A percentile compares a stretch with the other conserved stretches of the same genome.
phyloP scores from a whole-genome alignment of 805 yeast genomes.

The Candida pseudoglaebosa region DNA sequence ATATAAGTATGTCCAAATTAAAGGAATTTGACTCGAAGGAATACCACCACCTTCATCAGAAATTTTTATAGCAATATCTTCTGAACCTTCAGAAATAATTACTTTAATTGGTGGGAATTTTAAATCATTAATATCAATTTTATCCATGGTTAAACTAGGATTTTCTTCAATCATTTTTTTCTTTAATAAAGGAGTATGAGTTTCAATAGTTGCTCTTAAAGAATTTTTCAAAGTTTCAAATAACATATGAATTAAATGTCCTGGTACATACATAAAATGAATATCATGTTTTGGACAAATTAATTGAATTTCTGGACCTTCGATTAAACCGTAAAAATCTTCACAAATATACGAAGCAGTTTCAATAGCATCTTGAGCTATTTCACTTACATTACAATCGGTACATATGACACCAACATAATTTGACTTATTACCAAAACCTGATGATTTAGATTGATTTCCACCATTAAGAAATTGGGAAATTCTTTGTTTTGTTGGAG shows the following conservation, averaged over 20 bases:
- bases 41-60: slow-evolving; percentile 95
- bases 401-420: slow-evolving; percentile 90
- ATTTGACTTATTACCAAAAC: slow-evolving; percentile 35
- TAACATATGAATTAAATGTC: slow-evolving; percentile 86
- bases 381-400: slow-evolving; percentile 75
- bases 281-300: slow-evolving; percentile 70
- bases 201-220: slow-evolving; percentile 83
- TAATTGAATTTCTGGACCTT: slow-evolving; percentile 78
- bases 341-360: slow-evolving; percentile 89
- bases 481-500: slow-evolving; percentile 36
- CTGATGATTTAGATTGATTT: slow-evolving; percentile 8
- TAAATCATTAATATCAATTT: slow-evolving; percentile 54
- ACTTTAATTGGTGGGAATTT: slow-evolving; percentile 81
- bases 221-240: slow-evolving; percentile 87
- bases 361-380: slow-evolving; percentile 84
- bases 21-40: slow-evolving; percentile 75
- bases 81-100: slow-evolving; percentile 83
- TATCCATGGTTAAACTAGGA: slow-evolving; percentile 34
- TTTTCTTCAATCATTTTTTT: slow-evolving; percentile 34
- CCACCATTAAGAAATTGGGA: slow-evolving; percentile 33
- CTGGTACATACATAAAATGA: slow-evolving; percentile 88
- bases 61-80: slow-evolving; percentile 85
- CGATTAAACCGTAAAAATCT: slow-evolving; percentile 82
- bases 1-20: slow-evolving; percentile 88
- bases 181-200: slow-evolving; percentile 52